Evolutionary conservation across 768 basidiomycete species (phyloP).

Genomic region (Pleurotus djamor): DNA sequence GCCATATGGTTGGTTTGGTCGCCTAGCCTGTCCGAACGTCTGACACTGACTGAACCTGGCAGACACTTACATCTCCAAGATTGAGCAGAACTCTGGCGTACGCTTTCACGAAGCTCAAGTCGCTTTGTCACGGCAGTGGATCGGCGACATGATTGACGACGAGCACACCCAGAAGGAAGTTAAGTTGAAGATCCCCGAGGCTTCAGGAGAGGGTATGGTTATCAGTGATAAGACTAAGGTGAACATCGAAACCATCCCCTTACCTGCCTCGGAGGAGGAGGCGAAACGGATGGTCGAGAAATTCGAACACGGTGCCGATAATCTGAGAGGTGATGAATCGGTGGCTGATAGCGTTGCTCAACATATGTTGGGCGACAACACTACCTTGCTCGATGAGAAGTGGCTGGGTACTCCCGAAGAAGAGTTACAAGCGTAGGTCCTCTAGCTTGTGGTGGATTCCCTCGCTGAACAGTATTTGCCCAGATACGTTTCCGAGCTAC

Average conservation of each 20-base stretch:
- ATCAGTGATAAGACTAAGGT: slow-evolving; percentile 43
- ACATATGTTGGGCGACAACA: slow-evolving; percentile 68
- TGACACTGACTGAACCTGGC: background rate
- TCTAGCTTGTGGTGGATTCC: slow-evolving; percentile 9
- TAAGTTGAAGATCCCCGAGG: slow-evolving; percentile 53
- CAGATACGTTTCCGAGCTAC: slow-evolving; percentile 79
- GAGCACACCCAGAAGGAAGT: slow-evolving; percentile 47
- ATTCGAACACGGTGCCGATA: slow-evolving; percentile 68
- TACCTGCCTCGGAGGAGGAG: slow-evolving; percentile 67
- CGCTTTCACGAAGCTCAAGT: slow-evolving; percentile 85
- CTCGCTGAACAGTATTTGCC: too few relatives aligned
- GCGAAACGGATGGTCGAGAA: slow-evolving; percentile 64
- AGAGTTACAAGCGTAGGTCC: slow-evolving; percentile 73
- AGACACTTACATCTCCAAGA: slow-evolving; percentile 53
- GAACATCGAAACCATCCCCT: slow-evolving; percentile 58
- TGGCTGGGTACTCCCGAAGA: slow-evolving; percentile 87
- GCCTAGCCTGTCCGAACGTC: background rate
- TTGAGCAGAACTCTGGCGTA: slow-evolving; percentile 75
- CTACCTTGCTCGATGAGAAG: slow-evolving; percentile 64
- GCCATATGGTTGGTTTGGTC: slow-evolving; percentile 52
- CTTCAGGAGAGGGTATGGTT: slow-evolving; percentile 45
- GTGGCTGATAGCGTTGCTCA: slow-evolving; percentile 81
- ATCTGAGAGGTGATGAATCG: slow-evolving; percentile 52
- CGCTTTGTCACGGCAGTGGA: slow-evolving; percentile 77
- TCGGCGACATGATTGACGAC: slow-evolving; percentile 39